Conservation (phyloP, 2,329 filamentous ascomycete genomes). For the Trichothecium roseum region DNA sequence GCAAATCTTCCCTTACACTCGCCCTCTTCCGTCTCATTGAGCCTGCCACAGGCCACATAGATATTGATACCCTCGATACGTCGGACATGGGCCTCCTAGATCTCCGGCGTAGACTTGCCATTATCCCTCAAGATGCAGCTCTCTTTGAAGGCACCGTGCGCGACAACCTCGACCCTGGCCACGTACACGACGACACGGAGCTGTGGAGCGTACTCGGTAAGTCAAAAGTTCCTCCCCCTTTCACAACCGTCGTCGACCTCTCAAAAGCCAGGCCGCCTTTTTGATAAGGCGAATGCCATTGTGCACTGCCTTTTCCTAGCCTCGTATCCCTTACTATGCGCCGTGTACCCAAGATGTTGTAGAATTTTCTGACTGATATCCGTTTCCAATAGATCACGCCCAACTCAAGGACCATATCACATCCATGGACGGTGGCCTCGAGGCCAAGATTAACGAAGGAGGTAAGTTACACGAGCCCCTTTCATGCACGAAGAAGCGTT, state of each 20-base stretch:
- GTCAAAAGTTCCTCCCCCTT: conserved; percentile 24
- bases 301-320: not conserved
- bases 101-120: conserved; percentile 78
- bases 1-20: conserved; percentile 88
- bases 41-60: conserved; percentile 69
- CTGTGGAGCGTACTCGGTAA: conserved; percentile 89
- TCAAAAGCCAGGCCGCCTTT: not conserved
- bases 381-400: conserved; percentile 61
- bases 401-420: conserved; percentile 84
- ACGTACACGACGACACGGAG: conserved; percentile 94
- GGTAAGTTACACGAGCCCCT: conserved; percentile 46
- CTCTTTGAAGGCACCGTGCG: conserved; percentile 88
- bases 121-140: conserved; percentile 95
- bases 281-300: not conserved
- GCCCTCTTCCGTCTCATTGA: conserved; percentile 95
- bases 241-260: not conserved
- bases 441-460: conserved; percentile 87
- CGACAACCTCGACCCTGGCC: conserved; percentile 90
- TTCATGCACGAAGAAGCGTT: conserved; percentile 1
- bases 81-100: conserved; percentile 84
- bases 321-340: not conserved
- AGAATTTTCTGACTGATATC: conserved; percentile 9
- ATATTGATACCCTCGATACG: conserved; percentile 82
- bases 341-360: not conserved
- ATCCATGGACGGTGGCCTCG: conserved; percentile 78